Evolutionary conservation across 139 green algal species (phyloP).

Genomic region (Limnomonas spitsbergensis): DNA sequence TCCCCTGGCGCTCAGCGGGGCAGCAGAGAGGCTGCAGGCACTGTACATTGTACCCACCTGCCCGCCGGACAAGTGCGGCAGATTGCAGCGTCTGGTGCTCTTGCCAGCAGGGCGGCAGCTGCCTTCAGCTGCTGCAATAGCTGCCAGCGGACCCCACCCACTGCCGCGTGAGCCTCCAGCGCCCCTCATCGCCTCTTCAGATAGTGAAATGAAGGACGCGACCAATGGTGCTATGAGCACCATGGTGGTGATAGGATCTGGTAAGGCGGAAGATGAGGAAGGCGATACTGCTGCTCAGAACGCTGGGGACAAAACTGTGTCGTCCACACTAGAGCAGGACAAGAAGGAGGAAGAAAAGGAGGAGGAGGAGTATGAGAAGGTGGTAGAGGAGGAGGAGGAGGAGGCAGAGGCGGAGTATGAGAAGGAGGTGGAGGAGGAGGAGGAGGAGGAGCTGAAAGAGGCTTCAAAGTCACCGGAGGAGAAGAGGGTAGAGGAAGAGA

Average conservation of each 20-base stretch:
- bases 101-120: not conserved
- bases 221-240: not conserved
- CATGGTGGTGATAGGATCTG: too few relatives aligned
- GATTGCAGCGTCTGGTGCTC: not conserved
- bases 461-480: too few relatives aligned
- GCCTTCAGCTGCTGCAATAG: not conserved
- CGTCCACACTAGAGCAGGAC: too few relatives aligned
- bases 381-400: not conserved
- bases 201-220: not conserved
- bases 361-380: not conserved
- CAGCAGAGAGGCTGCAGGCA: slow-evolving; percentile 56
- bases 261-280: not conserved
- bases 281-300: not conserved
- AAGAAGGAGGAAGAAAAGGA: too few relatives aligned
- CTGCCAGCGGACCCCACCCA: not conserved
- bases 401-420: too few relatives aligned
- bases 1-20: slow-evolving; percentile 47
- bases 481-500: not conserved
- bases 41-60: slow-evolving; percentile 47
- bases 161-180: not conserved
- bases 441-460: too few relatives aligned
- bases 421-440: too few relatives aligned
- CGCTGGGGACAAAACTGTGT: too few relatives aligned
- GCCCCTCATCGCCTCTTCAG: not conserved
- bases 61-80: not conserved